Base-by-base conservation (phyloP, 306 rosid species). In the Cicer arietinum region DNA sequence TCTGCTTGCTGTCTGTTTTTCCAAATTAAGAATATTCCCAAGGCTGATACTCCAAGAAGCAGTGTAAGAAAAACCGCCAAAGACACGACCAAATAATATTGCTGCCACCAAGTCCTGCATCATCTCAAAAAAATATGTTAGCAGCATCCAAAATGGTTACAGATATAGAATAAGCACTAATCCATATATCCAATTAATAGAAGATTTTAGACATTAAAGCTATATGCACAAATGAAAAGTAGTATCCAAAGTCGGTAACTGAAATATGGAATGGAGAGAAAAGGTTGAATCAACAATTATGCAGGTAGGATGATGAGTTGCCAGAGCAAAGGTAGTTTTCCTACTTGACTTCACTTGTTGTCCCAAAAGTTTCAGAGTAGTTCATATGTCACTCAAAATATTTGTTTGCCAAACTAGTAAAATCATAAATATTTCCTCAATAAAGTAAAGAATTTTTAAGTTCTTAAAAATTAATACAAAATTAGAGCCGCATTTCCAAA, bases 51-150 rank as follows among this genome's bases (percentile, higher is more conserved):
- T 56, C 84, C 92, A 59, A 89, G 25, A 47, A 90, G 54, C 59
- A 89, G 51, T 25, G 86, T 51, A 40, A 87, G 85, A 37, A 91
- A 30, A 71, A 86, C 47, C 73, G 81, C 86, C 48, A 87, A 70
- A 16, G 74, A 77, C 64, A 78, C 87, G 53, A 79, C 74, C 84
- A 68, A 25, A 77, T 83, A 63, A 69, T 79, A 68, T 67, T 78
- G 84, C 76, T 78, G 87, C 99, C 96, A 81, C 92, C 88, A 78
- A 69, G 84, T 86, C 90, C 99, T 92, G 90, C 79, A 71, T 68
- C 79, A 80, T 50, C 51, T 79, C 20, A 61, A 67, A 62, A 85
- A 51, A 61, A 48, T 3, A 50, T 41, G 76, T 62, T 52, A 41
- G 16, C n/a, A 45, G 41, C 56, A 70, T 44, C 2, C 56, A 60